Conservation (phyloP, 768 basidiomycete genomes). For the Mycena sanguinolenta region DNA sequence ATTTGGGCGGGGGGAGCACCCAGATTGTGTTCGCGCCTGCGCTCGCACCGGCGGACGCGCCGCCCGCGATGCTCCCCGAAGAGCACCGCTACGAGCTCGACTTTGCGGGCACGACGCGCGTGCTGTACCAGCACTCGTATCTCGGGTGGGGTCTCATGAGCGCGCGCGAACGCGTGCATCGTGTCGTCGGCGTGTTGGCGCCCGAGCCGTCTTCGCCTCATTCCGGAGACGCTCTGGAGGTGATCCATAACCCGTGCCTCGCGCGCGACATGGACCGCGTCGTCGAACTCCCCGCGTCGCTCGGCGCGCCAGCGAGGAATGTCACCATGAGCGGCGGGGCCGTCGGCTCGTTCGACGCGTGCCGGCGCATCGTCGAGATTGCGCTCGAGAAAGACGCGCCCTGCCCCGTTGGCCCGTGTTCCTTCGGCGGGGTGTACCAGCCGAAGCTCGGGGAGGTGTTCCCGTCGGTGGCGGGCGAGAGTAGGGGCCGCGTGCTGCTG, state of each 20-base stretch:
- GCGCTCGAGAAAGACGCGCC: conserved; percentile 81
- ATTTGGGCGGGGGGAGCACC: conserved; percentile 96
- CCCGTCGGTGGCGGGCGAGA: conserved; percentile 53
- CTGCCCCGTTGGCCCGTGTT: conserved; percentile 93
- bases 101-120: conserved; percentile 79
- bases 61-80: conserved; percentile 67
- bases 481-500: conserved; percentile 82
- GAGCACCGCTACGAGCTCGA: conserved; percentile 92
- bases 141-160: conserved; percentile 96
- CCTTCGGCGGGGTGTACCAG: conserved; percentile 98
- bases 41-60: conserved; percentile 55
- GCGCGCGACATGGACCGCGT: conserved; percentile 71
- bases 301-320: conserved; percentile 58
- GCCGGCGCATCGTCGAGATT: conserved; percentile 75
- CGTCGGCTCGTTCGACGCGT: conserved; percentile 88
- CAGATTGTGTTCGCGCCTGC: conserved; percentile 97
- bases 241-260: conserved; percentile 86
- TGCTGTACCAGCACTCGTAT: conserved; percentile 97
- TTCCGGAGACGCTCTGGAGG: conserved; percentile 10
- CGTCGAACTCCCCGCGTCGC: conserved; percentile 74
- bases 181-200: conserved; percentile 89
- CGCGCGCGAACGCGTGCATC: conserved; percentile 87
- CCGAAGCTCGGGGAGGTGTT: conserved; percentile 92
- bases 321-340: conserved; percentile 91
- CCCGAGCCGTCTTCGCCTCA: conserved; percentile 47